Evolutionary conservation across 208 protist genomes (phyloP), one percentile per base, ranked within the genome.

Genomic region (Acanthamoeba lenticulata): DNA sequence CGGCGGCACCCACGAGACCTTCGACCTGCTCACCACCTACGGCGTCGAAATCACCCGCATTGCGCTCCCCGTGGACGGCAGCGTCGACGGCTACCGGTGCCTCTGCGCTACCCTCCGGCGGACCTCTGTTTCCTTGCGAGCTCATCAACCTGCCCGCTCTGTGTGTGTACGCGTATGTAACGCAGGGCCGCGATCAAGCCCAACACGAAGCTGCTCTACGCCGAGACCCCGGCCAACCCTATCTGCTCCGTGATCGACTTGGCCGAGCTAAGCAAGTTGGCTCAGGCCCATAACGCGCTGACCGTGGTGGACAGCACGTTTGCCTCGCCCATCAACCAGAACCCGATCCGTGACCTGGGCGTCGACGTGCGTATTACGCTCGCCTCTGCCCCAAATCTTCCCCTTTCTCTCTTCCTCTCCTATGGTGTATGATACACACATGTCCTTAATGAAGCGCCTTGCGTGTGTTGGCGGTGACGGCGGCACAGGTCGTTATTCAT

Each of bases 191-290:
- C 96, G 9, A 62, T 97, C 40, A 95, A 86, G 17, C 93, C 94
- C 49, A 95, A 96, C 90, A 96, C 95, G 55, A 95, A 92, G 86
- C 42, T 99, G 38, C 96, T 99, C 9, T 98, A 98, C 96, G 96
- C 98, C 67, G 99, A 99, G 96, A 98, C 98, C 3, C 98, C 98
- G 69, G 98, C 98, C 19, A 99, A 99, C 96, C 98, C 98, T 44
- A 98, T 98, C 6, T 94, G 99, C n/a, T 97, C 97, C 24, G 95
- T 99, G 11, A 98, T 97, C 47, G 98, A 99, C 92, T 98, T 99
- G 94, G 94, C 91, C 60, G 96, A 89, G 36, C 77, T 98, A 49
- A 96, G 97, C 47, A 96, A 98, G 72, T 44, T 74, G 19, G 40
- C 36, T 4, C 21, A 57, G 45, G 36, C 60, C 24, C 42, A 67